These are phyloP conservation scores for Baorangia bicolor DNA, from an alignment of 768 basidiomycete species.

Conservation along the genomic window DNA sequence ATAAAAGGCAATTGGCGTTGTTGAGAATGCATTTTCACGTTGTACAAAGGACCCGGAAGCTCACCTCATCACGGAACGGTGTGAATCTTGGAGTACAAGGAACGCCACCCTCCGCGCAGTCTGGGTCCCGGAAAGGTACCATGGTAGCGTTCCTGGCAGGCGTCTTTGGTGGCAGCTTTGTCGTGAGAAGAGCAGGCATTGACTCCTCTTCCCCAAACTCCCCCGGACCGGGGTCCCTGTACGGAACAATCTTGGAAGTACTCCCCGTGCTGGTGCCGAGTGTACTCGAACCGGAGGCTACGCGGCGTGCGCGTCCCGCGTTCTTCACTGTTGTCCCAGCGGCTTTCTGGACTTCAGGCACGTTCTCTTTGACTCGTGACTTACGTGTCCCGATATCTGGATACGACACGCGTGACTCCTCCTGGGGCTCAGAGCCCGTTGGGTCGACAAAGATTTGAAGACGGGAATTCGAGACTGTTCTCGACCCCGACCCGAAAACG, in stretches of 20 bases:
- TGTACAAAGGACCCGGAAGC: conserved; percentile 18
- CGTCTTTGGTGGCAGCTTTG: conserved; percentile 34
- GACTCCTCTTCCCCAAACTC: conserved; percentile 27
- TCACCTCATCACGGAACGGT: conserved; percentile 74
- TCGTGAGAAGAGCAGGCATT: conserved; percentile 33
- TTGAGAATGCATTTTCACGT: conserved; percentile 7
- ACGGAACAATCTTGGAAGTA: conserved; percentile 61
- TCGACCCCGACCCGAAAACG: conserved; percentile 32
- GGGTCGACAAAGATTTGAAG: conserved; percentile 77
- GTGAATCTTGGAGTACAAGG: conserved; percentile 60
- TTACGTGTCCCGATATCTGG: conserved; percentile 77
- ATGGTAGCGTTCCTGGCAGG: conserved; percentile 35
- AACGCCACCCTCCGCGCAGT: conserved; percentile 20
- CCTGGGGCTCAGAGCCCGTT: conserved; percentile 47
- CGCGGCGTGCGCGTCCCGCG: conserved; percentile 53
- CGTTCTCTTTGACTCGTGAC: conserved; percentile 76
- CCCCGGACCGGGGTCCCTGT: conserved; percentile 58
- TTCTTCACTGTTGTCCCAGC: conserved; percentile 66
- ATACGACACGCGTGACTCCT: conserved; percentile 51
- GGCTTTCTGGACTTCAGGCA: conserved; percentile 66
- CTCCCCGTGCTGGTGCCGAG: conserved; percentile 20
- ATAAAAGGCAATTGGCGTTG: background rate
- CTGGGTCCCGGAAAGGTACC: conserved; percentile 42
- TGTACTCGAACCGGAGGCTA: conserved; percentile 38
- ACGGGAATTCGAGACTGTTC: conserved; percentile 51